Evolutionary conservation across 192 early-diverging fungal genomes (phyloP).

Genomic region (Hyaloraphidium curvatum): DNA sequence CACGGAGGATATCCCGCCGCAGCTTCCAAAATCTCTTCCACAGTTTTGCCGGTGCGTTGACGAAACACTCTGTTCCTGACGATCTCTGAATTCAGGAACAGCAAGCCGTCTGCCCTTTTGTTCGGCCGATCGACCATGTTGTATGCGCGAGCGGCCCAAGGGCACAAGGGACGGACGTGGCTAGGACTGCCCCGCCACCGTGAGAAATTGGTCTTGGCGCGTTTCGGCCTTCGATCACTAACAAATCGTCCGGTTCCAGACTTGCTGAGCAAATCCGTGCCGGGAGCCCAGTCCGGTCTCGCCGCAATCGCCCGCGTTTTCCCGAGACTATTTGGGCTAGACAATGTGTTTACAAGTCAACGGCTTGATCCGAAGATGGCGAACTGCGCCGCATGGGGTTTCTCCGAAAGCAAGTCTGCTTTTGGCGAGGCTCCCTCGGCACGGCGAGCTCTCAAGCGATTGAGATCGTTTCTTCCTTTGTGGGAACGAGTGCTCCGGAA

Average conservation of each 20-base stretch:
- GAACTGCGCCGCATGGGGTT: too few relatives aligned
- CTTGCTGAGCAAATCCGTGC: not conserved
- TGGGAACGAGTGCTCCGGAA: too few relatives aligned
- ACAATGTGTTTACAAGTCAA: conserved; percentile 2
- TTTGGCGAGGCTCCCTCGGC: too few relatives aligned
- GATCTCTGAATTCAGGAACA: too few relatives aligned
- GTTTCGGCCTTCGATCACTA: not conserved
- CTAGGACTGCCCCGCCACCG: not conserved
- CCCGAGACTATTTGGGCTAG: not conserved
- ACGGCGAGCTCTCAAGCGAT: too few relatives aligned
- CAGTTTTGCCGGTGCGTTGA: not conserved
- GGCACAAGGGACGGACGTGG: not conserved
- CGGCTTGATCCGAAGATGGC: too few relatives aligned
- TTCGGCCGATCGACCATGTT: not conserved
- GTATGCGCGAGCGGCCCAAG: not conserved
- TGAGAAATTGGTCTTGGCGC: not conserved
- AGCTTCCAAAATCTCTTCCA: not conserved
- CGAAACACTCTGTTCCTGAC: not conserved
- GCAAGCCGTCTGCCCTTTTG: not conserved
- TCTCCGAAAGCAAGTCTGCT: too few relatives aligned
- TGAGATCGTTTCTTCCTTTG: too few relatives aligned
- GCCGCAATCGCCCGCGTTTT: not conserved
- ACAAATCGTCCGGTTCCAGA: not conserved
- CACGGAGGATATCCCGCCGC: not conserved
- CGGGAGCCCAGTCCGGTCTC: not conserved